Conservation (phyloP, 306 rosid species). For the Fragaria ananassa region DNA sequence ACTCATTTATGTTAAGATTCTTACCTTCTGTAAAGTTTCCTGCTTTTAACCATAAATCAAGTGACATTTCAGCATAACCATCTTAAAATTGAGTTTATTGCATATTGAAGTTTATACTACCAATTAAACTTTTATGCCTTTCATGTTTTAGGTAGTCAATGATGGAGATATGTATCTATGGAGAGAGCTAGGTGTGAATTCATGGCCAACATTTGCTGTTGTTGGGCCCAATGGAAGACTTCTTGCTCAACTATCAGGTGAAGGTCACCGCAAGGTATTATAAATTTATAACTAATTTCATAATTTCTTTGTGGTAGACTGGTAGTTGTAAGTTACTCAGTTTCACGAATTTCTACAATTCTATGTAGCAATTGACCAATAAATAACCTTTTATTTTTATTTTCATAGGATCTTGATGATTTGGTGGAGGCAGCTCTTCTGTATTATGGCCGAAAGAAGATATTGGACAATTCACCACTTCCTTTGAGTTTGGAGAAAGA, state of each 20-base stretch:
- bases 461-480: constrained; percentile 61
- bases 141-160: constrained; percentile 71
- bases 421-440: constrained; percentile 91
- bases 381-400: constrained; percentile 18
- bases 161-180: constrained; percentile 94
- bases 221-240: constrained; percentile 84
- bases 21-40: not conserved
- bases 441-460: constrained; percentile 70
- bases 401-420: constrained; percentile 80
- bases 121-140: not conserved
- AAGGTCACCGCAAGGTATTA: constrained; percentile 86
- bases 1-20: not conserved
- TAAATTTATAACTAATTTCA: constrained; percentile 13
- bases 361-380: not conserved
- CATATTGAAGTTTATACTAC: not conserved
- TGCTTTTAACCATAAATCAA: not conserved
- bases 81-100: not conserved
- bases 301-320: not conserved
- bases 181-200: constrained; percentile 84
- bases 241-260: constrained; percentile 87
- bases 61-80: not conserved
- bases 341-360: not conserved
- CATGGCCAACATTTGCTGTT: constrained; percentile 96
- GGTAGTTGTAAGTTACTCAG: not conserved
- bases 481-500: constrained; percentile 76